phyloP scores from a whole-genome alignment of 768 basidiomycete genomes.

The Flagelloscypha sp. region DNA sequence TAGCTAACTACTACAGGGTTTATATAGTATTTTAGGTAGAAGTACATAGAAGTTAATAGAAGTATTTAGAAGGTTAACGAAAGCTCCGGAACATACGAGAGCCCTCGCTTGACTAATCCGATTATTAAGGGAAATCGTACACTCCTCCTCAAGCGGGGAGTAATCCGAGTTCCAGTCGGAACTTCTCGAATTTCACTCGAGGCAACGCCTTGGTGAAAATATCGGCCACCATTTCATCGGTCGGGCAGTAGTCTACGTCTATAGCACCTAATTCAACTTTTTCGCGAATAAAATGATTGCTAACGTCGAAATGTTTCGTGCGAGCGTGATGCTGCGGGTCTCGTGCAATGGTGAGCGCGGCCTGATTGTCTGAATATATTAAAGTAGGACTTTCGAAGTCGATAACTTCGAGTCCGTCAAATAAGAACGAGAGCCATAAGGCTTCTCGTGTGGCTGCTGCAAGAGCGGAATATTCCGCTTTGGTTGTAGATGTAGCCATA shows the following conservation, averaged over 20 bases:
- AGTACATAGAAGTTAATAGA: too few species aligned
- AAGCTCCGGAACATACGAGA: too few species aligned
- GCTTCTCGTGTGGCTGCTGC: slow-evolving; percentile 15
- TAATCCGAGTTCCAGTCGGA: too few species aligned
- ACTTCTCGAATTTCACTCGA: slow-evolving; percentile 46
- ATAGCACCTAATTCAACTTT: background rate
- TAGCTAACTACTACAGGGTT: too few species aligned
- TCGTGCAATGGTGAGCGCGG: slow-evolving; percentile 14
- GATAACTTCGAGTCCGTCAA: slow-evolving; percentile 10
- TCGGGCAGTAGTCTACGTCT: slow-evolving; percentile 11
- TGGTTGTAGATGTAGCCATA: slow-evolving; percentile 22
- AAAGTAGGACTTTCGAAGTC: slow-evolving; percentile 5
- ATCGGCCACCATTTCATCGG: slow-evolving; percentile 18
- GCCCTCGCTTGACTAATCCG: too few species aligned
- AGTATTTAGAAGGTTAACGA: too few species aligned
- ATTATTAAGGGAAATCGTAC: too few species aligned
- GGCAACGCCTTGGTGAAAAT: slow-evolving; percentile 20
- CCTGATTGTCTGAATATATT: slow-evolving; percentile 15
- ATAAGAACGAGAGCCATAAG: slow-evolving; percentile 14
- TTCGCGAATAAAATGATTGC: slow-evolving; percentile 16
- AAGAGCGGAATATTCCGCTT: slow-evolving; percentile 25
- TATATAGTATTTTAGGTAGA: too few species aligned
- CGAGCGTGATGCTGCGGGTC: slow-evolving; percentile 17
- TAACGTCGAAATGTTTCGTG: slow-evolving; percentile 22
- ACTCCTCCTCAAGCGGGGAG: too few species aligned